A percentile compares a stretch with the other conserved stretches of the same genome.
Conservation (phyloP, 345 rosid genomes). For the Euphorbia peplus region DNA sequence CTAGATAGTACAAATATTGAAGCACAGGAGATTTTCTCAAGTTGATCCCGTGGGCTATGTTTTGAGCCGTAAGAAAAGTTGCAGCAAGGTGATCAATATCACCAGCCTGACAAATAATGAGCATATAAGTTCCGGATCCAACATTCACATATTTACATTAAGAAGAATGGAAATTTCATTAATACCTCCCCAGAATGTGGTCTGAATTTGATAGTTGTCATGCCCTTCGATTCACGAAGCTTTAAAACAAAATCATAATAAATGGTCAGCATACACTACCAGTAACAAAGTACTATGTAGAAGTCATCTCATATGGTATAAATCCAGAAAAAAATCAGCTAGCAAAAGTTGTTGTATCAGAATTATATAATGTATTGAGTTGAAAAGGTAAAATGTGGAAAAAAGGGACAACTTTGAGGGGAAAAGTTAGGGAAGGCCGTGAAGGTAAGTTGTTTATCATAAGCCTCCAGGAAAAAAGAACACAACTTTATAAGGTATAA, state of each 20-base stretch:
- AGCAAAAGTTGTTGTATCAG: no score
- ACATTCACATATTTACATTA: neutral
- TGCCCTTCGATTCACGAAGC: slow-evolving; percentile 99
- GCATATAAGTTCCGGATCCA: slow-evolving; percentile 7
- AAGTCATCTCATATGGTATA: no score
- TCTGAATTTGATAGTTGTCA: slow-evolving; percentile 92
- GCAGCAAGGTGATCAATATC: slow-evolving; percentile 99
- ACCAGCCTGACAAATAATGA: slow-evolving; percentile 72
- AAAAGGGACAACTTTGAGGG: neutral
- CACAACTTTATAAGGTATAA: neutral
- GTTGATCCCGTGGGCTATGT: slow-evolving; percentile 97
- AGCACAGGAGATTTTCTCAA: slow-evolving; percentile 99
- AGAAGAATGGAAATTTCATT: slow-evolving; percentile 1
- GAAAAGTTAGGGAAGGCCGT: no score
- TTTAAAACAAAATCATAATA: slow-evolving; percentile 30
- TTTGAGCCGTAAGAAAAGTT: slow-evolving; percentile 86
- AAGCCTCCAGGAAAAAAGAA: slow-evolving; percentile 5
- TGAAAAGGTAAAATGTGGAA: neutral
- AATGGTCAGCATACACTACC: slow-evolving; percentile 16
- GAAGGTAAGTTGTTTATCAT: neutral
- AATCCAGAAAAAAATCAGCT: no score
- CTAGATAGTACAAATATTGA: slow-evolving; percentile 92
- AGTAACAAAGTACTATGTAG: no score
- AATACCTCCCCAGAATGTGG: slow-evolving; percentile 98
- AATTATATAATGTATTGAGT: neutral